Conservation (phyloP, 805 yeast species). For the Nakazawaea ambrosiae region DNA sequence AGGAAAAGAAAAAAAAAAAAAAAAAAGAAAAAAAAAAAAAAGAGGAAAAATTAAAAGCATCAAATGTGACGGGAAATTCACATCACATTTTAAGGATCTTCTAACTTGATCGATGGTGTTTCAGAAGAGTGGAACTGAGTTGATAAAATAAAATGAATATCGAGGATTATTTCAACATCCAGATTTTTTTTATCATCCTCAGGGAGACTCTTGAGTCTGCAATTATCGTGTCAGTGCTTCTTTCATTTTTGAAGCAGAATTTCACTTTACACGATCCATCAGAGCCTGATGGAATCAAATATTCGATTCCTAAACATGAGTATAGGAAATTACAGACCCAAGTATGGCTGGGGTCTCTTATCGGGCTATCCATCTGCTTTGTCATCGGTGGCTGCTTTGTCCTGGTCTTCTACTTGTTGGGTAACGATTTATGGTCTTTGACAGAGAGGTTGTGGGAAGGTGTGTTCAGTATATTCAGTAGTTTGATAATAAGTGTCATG, state of each 20-base stretch:
- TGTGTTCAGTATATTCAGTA: constrained; percentile 66
- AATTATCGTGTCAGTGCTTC: constrained; percentile 64
- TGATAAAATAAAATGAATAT: constrained; percentile 16
- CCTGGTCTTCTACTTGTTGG: constrained; percentile 63
- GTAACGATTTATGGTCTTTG: constrained; percentile 79
- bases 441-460: constrained; percentile 93
- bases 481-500: constrained; percentile 77
- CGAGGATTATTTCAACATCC: constrained; percentile 57
- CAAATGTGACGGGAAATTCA: no score
- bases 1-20: no score
- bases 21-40: no score
- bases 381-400: constrained; percentile 70
- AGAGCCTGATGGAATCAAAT: constrained; percentile 17
- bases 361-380: constrained; percentile 65
- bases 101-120: no score
- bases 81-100: no score
- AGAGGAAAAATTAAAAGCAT: no score
- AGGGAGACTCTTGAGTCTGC: constrained; percentile 73
- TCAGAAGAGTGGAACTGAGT: not conserved
- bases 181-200: constrained; percentile 64
- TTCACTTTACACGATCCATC: constrained; percentile 29
- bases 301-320: constrained; percentile 22
- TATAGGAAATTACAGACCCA: constrained; percentile 52
- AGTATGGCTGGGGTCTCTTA: constrained; percentile 74
- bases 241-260: constrained; percentile 65